Percentiles rank a stretch among this genome's conserved stretches.
Evolutionary conservation across 2,329 filamentous ascomycete species (phyloP).

Genomic region (Bisporella sp.): DNA sequence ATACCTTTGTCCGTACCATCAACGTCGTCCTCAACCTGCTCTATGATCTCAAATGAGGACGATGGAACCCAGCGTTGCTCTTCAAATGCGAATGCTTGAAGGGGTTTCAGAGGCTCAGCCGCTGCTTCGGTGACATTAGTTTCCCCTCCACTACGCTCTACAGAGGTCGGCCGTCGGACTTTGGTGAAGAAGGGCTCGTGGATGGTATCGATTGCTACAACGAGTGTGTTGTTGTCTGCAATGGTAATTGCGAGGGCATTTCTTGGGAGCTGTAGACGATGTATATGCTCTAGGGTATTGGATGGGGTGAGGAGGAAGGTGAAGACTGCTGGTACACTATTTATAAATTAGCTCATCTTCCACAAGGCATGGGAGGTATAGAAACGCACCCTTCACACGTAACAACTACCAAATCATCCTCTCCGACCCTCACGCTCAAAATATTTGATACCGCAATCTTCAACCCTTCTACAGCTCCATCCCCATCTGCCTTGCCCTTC

Average conservation of each 20-base stretch:
- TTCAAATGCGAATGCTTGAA: constrained; percentile 10
- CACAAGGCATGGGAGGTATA: not conserved
- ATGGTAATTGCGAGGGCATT: constrained; percentile 41
- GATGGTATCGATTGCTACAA: constrained; percentile 46
- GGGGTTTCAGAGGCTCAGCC: constrained; percentile 3
- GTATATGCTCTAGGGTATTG: constrained; percentile 41
- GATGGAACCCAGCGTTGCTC: constrained; percentile 3
- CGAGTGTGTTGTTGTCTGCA: constrained; percentile 23
- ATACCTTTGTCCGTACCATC: constrained; percentile 21
- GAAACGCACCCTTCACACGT: constrained; percentile 49
- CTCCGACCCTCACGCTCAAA: constrained; percentile 22
- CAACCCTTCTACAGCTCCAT: constrained; percentile 8
- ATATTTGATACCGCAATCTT: constrained; percentile 31
- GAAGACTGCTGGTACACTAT: constrained; percentile 56
- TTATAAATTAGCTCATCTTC: not conserved
- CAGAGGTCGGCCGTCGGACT: constrained; percentile 16
- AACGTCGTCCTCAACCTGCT: not conserved
- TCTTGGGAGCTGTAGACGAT: constrained; percentile 50
- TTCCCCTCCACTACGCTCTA: too few relatives aligned
- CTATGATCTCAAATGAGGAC: not conserved
- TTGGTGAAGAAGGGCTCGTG: constrained; percentile 44
- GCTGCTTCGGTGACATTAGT: not conserved
- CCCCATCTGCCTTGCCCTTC: not conserved
- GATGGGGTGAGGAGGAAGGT: constrained; percentile 48
- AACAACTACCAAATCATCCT: constrained; percentile 39